Conservation (phyloP, 2,329 filamentous ascomycete species). For the Talaromyces sp. region DNA sequence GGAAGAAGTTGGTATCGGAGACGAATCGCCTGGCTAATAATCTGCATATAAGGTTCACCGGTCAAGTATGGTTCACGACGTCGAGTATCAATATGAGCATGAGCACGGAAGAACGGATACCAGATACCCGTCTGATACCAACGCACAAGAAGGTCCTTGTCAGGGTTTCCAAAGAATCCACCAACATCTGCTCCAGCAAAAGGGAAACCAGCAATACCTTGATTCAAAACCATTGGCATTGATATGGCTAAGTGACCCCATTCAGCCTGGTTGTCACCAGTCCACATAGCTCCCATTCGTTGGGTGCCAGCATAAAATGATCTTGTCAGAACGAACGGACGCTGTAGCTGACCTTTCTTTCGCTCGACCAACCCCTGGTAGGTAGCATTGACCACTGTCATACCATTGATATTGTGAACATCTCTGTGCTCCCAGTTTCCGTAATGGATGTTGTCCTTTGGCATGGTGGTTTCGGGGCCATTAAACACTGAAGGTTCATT, state of each 20-base stretch:
- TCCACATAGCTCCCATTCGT: slow-evolving; percentile 94
- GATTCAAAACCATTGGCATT: slow-evolving; percentile 88
- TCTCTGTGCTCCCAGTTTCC: slow-evolving; percentile 96
- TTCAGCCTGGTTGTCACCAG: slow-evolving; percentile 89
- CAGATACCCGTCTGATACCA: slow-evolving; percentile 98
- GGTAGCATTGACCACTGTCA: slow-evolving; percentile 94
- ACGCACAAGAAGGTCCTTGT: slow-evolving; percentile 82
- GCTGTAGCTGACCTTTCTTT: slow-evolving; percentile 77
- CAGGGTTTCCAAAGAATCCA: slow-evolving; percentile 96
- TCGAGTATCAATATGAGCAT: slow-evolving; percentile 94
- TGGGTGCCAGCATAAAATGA: slow-evolving; percentile 91
- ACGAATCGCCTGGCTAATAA: slow-evolving; percentile 82
- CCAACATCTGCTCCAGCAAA: slow-evolving; percentile 95
- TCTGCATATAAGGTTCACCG: slow-evolving; percentile 77
- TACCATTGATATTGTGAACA: slow-evolving; percentile 89
- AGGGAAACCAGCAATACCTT: slow-evolving; percentile 88
- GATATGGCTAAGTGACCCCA: slow-evolving; percentile 90
- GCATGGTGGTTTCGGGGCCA: slow-evolving; percentile 96
- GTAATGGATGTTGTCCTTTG: slow-evolving; percentile 92
- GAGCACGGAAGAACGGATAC: slow-evolving; percentile 96
- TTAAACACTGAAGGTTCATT: slow-evolving; percentile 99
- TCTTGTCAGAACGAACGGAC: slow-evolving; percentile 89
- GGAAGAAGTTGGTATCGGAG: slow-evolving; percentile 87
- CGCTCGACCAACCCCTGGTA: slow-evolving; percentile 79
- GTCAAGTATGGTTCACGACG: slow-evolving; percentile 89